Percentiles rank a stretch among this genome's conserved stretches.
phyloP scores from a whole-genome alignment of 495 filamentous ascomycete species.

The Podospora australis region DNA sequence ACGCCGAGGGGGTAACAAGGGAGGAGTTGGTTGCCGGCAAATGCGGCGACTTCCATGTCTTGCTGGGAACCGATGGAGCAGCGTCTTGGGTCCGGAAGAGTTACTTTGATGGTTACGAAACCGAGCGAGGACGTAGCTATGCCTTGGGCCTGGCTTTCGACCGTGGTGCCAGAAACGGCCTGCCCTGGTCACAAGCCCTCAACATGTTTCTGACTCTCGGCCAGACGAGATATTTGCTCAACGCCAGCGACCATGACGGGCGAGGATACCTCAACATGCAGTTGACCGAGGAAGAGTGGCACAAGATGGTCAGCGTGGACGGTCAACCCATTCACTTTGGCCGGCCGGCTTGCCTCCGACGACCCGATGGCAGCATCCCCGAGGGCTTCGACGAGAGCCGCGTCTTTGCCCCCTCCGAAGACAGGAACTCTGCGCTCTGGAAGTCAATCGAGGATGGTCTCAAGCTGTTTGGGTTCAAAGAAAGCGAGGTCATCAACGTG shows the following conservation, averaged over 20 bases:
- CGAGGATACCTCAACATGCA: constrained; percentile 37
- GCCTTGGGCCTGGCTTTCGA: constrained; percentile 34
- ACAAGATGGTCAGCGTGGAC: constrained; percentile 31
- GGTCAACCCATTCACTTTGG: constrained; percentile 33
- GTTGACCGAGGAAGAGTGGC: constrained; percentile 35
- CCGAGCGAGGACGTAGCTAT: constrained; percentile 31
- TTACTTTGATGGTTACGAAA: constrained; percentile 36
- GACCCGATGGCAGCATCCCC: constrained; percentile 26
- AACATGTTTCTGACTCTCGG: constrained; percentile 37
- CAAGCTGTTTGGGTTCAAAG: constrained; percentile 36
- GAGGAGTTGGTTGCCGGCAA: constrained; percentile 26
- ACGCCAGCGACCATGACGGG: constrained; percentile 33
- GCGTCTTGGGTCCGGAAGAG: constrained; percentile 29
- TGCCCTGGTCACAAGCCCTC: constrained; percentile 34
- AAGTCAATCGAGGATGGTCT: constrained; percentile 33
- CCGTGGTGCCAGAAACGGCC: constrained; percentile 21
- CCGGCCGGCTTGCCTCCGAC: constrained; percentile 25
- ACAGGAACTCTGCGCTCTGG: constrained; percentile 27
- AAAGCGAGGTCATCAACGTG: constrained; percentile 35
- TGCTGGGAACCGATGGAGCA: constrained; percentile 33
- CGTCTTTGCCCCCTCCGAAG: constrained; percentile 29
- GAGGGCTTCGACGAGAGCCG: constrained; percentile 24
- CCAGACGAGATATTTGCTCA: constrained; percentile 33
- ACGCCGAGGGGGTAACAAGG: constrained; percentile 28
- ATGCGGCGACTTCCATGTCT: constrained; percentile 33